Percentiles rank a stretch among this genome's conserved stretches.
Evolutionary conservation across 1,284 basidiomycete species (phyloP).

Genomic region (Gymnopus androsaceus): DNA sequence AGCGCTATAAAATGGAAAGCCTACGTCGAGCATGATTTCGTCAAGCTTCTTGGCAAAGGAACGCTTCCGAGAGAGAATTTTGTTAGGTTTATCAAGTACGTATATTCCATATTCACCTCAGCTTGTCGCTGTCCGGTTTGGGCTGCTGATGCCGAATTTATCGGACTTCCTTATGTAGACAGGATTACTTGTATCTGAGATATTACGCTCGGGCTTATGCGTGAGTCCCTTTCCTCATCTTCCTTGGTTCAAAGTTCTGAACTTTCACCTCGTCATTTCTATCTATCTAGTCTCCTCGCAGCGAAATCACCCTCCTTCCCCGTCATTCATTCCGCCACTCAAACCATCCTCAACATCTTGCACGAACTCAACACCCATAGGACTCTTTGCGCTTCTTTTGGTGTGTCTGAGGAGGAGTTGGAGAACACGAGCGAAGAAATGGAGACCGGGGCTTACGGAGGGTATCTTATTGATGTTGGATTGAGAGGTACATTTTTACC

Average conservation of each 20-base stretch:
- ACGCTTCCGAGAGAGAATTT: slow-evolving; percentile 70
- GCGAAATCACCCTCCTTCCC: slow-evolving; percentile 73
- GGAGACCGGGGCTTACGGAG: slow-evolving; percentile 81
- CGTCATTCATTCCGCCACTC: slow-evolving; percentile 65
- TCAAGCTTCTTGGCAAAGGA: slow-evolving; percentile 72
- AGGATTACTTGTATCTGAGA: slow-evolving; percentile 76
- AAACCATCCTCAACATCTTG: slow-evolving; percentile 67
- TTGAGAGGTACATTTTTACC: slow-evolving; percentile 51
- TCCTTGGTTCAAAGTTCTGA: too few relatives aligned
- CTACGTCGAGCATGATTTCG: slow-evolving; percentile 86
- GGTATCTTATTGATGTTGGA: slow-evolving; percentile 82
- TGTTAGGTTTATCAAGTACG: slow-evolving; percentile 84
- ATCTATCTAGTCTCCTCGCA: slow-evolving; percentile 62
- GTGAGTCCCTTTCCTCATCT: slow-evolving; percentile 36
- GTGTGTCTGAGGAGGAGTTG: slow-evolving; percentile 62
- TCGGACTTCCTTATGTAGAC: too few relatives aligned
- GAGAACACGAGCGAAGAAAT: slow-evolving; percentile 63
- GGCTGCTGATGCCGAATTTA: too few relatives aligned
- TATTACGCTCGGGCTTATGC: slow-evolving; percentile 79
- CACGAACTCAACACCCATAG: slow-evolving; percentile 77
- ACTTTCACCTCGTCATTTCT: not conserved
- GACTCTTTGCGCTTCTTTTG: slow-evolving; percentile 71
- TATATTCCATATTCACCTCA: not conserved
- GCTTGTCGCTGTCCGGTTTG: slow-evolving; percentile 9
- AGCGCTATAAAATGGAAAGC: slow-evolving; percentile 65